These are phyloP conservation scores for Antarctomyces pellizariae DNA, from an alignment of 495 filamentous ascomycete genomes.

Conservation along the genomic window DNA sequence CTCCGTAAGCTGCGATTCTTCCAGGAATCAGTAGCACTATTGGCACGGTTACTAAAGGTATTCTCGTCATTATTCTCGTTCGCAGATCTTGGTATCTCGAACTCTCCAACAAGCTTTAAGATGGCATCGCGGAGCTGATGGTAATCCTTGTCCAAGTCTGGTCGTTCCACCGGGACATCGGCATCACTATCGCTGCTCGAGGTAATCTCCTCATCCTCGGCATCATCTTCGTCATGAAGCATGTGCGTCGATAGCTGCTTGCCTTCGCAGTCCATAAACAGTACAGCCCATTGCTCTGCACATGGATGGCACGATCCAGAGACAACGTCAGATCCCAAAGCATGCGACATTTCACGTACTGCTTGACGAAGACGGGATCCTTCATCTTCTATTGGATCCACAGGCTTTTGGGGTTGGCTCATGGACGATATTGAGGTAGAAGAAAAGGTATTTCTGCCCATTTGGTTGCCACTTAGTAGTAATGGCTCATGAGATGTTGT, in stretches of 20 bases:
- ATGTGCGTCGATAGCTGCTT: conserved; percentile 43
- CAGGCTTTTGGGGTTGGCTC: conserved; percentile 16
- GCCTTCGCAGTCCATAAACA: conserved; percentile 54
- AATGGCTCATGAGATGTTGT: conserved; percentile 40
- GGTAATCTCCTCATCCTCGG: conserved; percentile 37
- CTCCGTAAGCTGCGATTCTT: conserved; percentile 2
- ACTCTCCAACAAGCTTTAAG: conserved; percentile 57
- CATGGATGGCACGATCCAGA: conserved; percentile 45
- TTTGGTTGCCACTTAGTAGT: conserved; percentile 27
- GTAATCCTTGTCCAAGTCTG: conserved; percentile 59
- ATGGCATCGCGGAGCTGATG: conserved; percentile 67
- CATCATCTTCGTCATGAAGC: conserved; percentile 43
- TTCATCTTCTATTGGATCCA: conserved; percentile 33
- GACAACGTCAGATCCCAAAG: conserved; percentile 31
- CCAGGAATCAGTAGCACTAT: conserved; percentile 7
- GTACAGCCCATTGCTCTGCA: conserved; percentile 47
- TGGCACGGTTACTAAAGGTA: conserved; percentile 37
- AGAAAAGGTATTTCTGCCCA: conserved; percentile 18
- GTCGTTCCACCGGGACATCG: conserved; percentile 34
- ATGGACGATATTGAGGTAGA: conserved; percentile 19
- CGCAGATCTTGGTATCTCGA: conserved; percentile 41
- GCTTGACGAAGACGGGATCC: conserved; percentile 29
- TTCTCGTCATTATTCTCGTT: conserved; percentile 28
- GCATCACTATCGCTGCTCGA: conserved; percentile 41
- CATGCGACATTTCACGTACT: conserved; percentile 39